A percentile compares a stretch with the other conserved stretches of the same genome.
phyloP scores from a whole-genome alignment of 2,329 filamentous ascomycete genomes.

The Aureobasidium sp. region DNA sequence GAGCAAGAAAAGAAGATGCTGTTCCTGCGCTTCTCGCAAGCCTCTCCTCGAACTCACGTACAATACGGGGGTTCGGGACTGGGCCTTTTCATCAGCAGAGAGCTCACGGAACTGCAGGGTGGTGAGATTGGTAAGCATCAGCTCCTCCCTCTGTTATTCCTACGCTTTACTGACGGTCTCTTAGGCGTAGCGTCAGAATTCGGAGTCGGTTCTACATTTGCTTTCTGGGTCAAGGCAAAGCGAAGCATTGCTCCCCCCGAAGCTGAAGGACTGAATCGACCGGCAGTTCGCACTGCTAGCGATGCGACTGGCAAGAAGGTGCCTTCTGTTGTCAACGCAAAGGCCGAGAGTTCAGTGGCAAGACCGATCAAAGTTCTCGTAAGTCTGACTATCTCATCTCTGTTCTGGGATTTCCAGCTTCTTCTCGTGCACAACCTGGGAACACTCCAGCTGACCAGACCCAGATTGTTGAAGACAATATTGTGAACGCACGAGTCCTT shows the following conservation, averaged over 20 bases:
- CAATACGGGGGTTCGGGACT: slow-evolving; percentile 74
- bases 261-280: background rate
- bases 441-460: background rate
- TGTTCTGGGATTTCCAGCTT: background rate
- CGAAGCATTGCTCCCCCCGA: slow-evolving; percentile 39
- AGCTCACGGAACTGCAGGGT: slow-evolving; percentile 73
- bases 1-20: slow-evolving; percentile 65
- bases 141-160: background rate
- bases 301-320: slow-evolving; percentile 16
- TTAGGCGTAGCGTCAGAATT: slow-evolving; percentile 55
- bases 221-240: slow-evolving; percentile 66
- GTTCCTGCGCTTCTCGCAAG: slow-evolving; percentile 74
- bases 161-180: background rate
- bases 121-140: slow-evolving; percentile 55
- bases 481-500: slow-evolving; percentile 44
- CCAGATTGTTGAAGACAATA: slow-evolving; percentile 38
- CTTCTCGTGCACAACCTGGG: background rate
- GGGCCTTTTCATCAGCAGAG: slow-evolving; percentile 70
- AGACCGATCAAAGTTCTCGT: slow-evolving; percentile 2
- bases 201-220: slow-evolving; percentile 66
- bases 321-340: background rate
- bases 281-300: slow-evolving; percentile 2
- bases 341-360: background rate
- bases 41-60: slow-evolving; percentile 66
- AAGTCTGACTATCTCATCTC: slow-evolving; percentile 18